Evolutionary conservation across 768 basidiomycete species (phyloP).

Genomic region (Cytidiella melzeri): DNA sequence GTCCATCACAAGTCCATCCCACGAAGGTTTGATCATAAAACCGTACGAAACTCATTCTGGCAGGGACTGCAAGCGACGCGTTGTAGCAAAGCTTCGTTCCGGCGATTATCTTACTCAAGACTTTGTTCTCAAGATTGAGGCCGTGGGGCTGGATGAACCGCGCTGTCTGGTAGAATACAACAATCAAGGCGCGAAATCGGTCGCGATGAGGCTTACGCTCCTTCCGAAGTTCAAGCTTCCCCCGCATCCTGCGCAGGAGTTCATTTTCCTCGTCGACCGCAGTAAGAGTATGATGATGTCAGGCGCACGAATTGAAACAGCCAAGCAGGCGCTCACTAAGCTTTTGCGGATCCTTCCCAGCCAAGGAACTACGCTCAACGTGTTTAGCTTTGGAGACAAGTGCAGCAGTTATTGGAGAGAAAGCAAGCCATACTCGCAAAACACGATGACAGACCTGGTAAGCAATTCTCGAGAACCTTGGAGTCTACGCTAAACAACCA

Average conservation of each 20-base stretch:
- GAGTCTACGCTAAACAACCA: neutral
- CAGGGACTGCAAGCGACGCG: constrained; percentile 28
- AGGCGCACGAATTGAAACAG: constrained; percentile 35
- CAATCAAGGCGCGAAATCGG: constrained; percentile 19
- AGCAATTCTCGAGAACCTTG: neutral
- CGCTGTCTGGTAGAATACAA: constrained; percentile 49
- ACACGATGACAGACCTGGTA: constrained; percentile 18
- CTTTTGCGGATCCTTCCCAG: constrained; percentile 45
- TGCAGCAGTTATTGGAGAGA: constrained; percentile 29
- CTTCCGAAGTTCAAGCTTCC: constrained; percentile 46
- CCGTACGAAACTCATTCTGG: constrained; percentile 29
- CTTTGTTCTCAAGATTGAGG: constrained; percentile 45
- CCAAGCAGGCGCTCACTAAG: constrained; percentile 40
- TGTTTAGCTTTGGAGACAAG: constrained; percentile 43
- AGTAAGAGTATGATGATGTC: constrained; percentile 52
- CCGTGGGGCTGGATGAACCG: constrained; percentile 45
- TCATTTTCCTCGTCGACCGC: constrained; percentile 55
- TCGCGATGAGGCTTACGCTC: constrained; percentile 48
- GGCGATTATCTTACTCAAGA: constrained; percentile 38
- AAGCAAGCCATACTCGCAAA: constrained; percentile 28
- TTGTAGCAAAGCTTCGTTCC: constrained; percentile 36
- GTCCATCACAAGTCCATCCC: constrained; percentile 39
- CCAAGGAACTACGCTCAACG: constrained; percentile 42
- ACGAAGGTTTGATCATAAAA: constrained; percentile 27
- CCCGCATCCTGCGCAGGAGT: constrained; percentile 43